These are phyloP conservation scores for Nakaseomyces glabratus DNA, from an alignment of 1,139 yeast genomes.

Conservation along the genomic window DNA sequence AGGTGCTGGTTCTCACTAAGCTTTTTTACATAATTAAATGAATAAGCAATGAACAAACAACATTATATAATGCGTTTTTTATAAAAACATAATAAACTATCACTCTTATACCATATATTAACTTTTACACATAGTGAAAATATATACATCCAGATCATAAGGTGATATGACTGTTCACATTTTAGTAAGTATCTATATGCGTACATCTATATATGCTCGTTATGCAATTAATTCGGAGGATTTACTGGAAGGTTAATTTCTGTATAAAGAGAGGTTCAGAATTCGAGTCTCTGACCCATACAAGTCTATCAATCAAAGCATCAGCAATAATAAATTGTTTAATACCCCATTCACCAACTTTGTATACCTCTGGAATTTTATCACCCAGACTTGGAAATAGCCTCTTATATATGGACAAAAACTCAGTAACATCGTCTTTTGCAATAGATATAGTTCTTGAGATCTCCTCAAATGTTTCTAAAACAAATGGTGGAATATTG, in stretches of 20 bases:
- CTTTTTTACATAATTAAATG: background rate
- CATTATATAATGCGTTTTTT: too few relatives aligned
- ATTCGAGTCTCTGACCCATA: conserved; percentile 51
- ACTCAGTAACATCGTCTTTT: conserved; percentile 47
- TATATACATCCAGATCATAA: too few relatives aligned
- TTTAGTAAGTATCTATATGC: too few relatives aligned
- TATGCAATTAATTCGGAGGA: too few relatives aligned
- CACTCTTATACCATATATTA: too few relatives aligned
- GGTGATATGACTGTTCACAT: too few relatives aligned
- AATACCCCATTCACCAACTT: conserved; percentile 55
- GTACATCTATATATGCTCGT: too few relatives aligned
- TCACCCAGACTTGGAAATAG: conserved; percentile 45
- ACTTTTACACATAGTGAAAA: too few relatives aligned
- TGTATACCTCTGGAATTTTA: conserved; percentile 54
- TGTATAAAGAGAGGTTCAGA: conserved; percentile 53
- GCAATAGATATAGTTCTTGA: conserved; percentile 35
- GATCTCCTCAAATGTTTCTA: conserved; percentile 37
- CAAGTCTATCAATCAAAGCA: conserved; percentile 47
- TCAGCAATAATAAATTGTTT: conserved; percentile 52
- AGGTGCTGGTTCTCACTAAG: conserved; percentile 59
- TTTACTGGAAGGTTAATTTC: too few relatives aligned
- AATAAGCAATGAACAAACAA: background rate
- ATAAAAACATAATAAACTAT: too few relatives aligned
- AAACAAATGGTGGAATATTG: conserved; percentile 45
- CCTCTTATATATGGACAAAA: conserved; percentile 44